Evolutionary conservation across 306 rosid species (phyloP), one percentile per base, ranked within the genome.

Genomic region (Prunus mira): DNA sequence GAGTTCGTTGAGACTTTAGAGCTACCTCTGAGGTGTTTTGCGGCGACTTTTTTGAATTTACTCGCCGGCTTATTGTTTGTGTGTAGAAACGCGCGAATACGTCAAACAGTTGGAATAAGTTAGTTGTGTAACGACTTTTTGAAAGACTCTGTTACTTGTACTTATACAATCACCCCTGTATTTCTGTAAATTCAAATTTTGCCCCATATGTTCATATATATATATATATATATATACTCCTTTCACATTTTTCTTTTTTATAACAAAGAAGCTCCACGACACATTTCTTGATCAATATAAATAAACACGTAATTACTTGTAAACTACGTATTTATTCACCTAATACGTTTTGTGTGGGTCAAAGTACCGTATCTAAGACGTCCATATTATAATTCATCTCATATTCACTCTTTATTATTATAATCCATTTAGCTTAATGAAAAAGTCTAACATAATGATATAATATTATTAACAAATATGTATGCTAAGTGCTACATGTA

Each of bases 181-280:
- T 38, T 56, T 22, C 15, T 71, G 20, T 38, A 56, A 34, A 7
- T 34, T 34, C 4, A 71, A 52, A 14, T 9, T 20, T 14, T 38
- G 54, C 10, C 46, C 20, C 1, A 15, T 9, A 12, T 22, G 41
- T 72, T 72, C 66, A 55, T 12, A 57, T 72, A 38, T 7, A 57
- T 72, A 57, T 72, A 55, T 12, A 57, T 72, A 38, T 7, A 57
- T 72, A 57, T 72, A 38, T 7, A 57, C 57, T 20, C 25, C 76
- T 8, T 72, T 57, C 24, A 54, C 4, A 54, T 34, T 28, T 51
- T 51, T 17, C 9, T 15, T 51, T 51, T 15, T 51, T 6, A 13
- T 5, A 17, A 5, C 1, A 5, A 50, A 3, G 3, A 17, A 51
- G 17, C 8, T 51, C 20, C 20, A 5, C 20, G 0, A 51, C 8